phyloP scores from a whole-genome alignment of 2,329 filamentous ascomycete species.

The Aspergillus sp. region DNA sequence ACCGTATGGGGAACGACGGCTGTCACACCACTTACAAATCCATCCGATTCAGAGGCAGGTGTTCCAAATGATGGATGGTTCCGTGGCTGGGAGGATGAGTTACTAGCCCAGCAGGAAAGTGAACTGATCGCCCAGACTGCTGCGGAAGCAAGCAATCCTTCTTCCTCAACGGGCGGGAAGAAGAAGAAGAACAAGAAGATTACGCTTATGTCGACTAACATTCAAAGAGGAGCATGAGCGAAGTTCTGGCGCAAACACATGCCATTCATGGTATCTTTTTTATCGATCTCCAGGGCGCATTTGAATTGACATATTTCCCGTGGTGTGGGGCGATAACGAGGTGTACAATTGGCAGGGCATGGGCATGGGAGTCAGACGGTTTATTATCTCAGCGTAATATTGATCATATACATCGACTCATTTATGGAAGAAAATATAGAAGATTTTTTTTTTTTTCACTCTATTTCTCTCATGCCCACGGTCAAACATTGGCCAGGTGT shows the following conservation, averaged over 20 bases:
- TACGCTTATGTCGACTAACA: constrained; percentile 63
- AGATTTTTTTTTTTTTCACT: too few species aligned
- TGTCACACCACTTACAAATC: constrained; percentile 56
- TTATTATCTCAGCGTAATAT: too few species aligned
- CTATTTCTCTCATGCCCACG: too few species aligned
- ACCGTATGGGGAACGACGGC: constrained; percentile 92
- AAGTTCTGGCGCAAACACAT: neutral
- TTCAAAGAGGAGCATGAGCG: constrained; percentile 51
- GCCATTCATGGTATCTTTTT: too few species aligned
- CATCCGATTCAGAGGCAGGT: constrained; percentile 37
- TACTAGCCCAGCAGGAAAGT: constrained; percentile 58
- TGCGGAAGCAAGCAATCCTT: constrained; percentile 15
- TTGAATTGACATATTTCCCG: too few species aligned
- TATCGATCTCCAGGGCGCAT: too few species aligned
- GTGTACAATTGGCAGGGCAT: too few species aligned
- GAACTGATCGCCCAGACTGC: constrained; percentile 48
- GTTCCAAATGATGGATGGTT: constrained; percentile 75
- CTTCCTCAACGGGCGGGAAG: constrained; percentile 33
- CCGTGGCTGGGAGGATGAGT: constrained; percentile 73
- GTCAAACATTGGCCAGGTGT: too few species aligned
- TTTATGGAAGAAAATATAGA: too few species aligned
- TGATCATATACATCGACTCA: too few species aligned
- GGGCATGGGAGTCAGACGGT: too few species aligned
- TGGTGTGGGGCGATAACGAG: too few species aligned
- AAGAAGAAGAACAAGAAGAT: constrained; percentile 67